Conservation (phyloP, 164 flowering plant species). For the Pachysandra terminalis region DNA sequence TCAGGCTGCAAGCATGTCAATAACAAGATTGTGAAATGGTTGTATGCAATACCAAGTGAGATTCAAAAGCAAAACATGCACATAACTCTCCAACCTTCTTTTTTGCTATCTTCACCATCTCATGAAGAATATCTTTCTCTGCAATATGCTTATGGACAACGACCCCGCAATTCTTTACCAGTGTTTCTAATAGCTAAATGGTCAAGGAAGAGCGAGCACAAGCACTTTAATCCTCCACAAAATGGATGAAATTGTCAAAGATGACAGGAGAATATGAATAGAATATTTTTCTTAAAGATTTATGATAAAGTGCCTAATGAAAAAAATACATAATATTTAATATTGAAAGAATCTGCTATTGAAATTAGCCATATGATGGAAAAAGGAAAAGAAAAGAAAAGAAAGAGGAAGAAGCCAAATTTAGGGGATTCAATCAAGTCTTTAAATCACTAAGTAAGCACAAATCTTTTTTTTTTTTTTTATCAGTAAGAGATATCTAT, state of each 20-base stretch:
- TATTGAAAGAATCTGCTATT: too few species aligned
- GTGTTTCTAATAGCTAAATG: constrained; percentile 78
- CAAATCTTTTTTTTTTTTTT: too few species aligned
- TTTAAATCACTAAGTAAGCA: neutral
- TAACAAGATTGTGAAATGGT: constrained; percentile 5
- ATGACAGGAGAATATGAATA: constrained; percentile 1
- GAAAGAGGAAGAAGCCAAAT: neutral
- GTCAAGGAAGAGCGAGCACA: constrained; percentile 1
- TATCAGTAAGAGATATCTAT: too few species aligned
- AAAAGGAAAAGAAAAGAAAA: too few species aligned
- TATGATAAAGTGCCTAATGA: too few species aligned
- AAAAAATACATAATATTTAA: too few species aligned
- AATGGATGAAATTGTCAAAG: neutral
- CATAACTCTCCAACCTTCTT: constrained; percentile 61
- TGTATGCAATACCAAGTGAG: neutral
- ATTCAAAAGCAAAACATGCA: neutral
- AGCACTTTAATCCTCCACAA: neutral
- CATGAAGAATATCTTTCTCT: constrained; percentile 83
- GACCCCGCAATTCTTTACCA: constrained; percentile 94
- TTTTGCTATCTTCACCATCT: constrained; percentile 87
- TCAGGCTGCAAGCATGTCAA: constrained; percentile 65
- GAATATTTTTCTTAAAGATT: too few species aligned
- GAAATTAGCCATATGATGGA: too few species aligned
- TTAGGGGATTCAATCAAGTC: neutral
- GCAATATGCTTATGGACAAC: constrained; percentile 96